Evolutionary conservation across 2,329 filamentous ascomycete species (phyloP).

Genomic region (Neonectria hederae): DNA sequence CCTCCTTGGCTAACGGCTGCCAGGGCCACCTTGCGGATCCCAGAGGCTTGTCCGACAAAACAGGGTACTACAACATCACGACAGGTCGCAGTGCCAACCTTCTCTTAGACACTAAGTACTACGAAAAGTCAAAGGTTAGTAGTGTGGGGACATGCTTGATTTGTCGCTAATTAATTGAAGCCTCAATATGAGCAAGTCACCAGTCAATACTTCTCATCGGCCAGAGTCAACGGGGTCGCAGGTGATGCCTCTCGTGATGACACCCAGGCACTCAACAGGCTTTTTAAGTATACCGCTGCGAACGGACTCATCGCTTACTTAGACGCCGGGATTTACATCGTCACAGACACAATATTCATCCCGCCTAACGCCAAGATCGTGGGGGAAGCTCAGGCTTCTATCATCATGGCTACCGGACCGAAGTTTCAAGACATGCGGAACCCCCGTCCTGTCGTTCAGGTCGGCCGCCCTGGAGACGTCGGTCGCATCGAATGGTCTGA

Average conservation of each 20-base stretch:
- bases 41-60: conserved; percentile 34
- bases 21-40: conserved; percentile 41
- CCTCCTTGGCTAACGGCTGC: conserved; percentile 14
- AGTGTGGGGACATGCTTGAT: not conserved
- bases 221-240: conserved; percentile 60
- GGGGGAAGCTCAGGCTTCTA: conserved; percentile 65
- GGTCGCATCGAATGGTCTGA: conserved; percentile 78
- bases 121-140: conserved; percentile 71
- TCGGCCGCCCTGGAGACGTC: conserved; percentile 69
- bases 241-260: conserved; percentile 82
- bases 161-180: conserved; percentile 34
- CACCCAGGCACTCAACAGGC: conserved; percentile 67
- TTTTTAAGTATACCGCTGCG: conserved; percentile 64
- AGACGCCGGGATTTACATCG: conserved; percentile 69
- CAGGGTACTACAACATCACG: conserved; percentile 34
- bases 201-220: conserved; percentile 70
- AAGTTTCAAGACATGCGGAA: conserved; percentile 65
- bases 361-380: conserved; percentile 64
- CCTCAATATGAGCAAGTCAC: conserved; percentile 75
- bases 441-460: conserved; percentile 72
- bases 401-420: conserved; percentile 64
- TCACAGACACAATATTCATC: conserved; percentile 63
- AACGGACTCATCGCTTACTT: conserved; percentile 67
- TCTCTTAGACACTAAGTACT: conserved; percentile 65
- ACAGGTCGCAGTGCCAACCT: conserved; percentile 51